Base-by-base conservation (phyloP, 2,329 filamentous ascomycete genomes). In the Fusarium dlaminii region DNA sequence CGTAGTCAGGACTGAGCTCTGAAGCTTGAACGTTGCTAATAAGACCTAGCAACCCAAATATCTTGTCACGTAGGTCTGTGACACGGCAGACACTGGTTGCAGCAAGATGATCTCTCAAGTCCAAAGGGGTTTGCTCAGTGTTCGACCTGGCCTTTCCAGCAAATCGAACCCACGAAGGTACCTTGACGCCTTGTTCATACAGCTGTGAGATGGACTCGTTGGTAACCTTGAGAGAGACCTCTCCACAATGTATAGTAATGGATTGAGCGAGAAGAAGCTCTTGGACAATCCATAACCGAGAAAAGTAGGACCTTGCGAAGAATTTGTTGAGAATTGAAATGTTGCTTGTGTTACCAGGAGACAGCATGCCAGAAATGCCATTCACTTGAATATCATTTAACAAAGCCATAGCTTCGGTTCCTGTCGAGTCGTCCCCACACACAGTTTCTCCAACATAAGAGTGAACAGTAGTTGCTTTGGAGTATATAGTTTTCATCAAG, bases 271-370 rank as follows among this genome's bases (percentile, higher is more conserved):
- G 49, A 2, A 37, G 32, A 17, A 54, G 49, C 14, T 54, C 49
- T 29, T 54, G 49, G 2, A 54, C 49, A 0, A 54, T 2, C 49
- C 49, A 54, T 17, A 54, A 37, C 0, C 49, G 32, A 37, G 32
- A 7, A 9, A 54, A 54, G 13, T 54, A 54, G 3, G 49, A 5
- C 7, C 49, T 54, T 9, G 5, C 8, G 2, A 37, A 54, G 24
- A 54, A 54, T 3, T 9, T 29, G 7, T 54, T 13, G 5, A 54
- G 49, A 12, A 22, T 1, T 9, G 13, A 6, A 0, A 37, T 17
- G 2, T 17, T 37, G 18, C 18, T 22, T 8, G 17, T 20, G 0
- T 24, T 14, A 4, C 4, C 0, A 13, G 1, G 3, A 14, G 6
- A 37, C 3, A 27, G 7, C 0, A 36, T 6, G 3, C 4, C 8